These are phyloP conservation scores for Nicotiana sylvestris DNA, from an alignment of 257 asterid genomes.

Conservation along the genomic window DNA sequence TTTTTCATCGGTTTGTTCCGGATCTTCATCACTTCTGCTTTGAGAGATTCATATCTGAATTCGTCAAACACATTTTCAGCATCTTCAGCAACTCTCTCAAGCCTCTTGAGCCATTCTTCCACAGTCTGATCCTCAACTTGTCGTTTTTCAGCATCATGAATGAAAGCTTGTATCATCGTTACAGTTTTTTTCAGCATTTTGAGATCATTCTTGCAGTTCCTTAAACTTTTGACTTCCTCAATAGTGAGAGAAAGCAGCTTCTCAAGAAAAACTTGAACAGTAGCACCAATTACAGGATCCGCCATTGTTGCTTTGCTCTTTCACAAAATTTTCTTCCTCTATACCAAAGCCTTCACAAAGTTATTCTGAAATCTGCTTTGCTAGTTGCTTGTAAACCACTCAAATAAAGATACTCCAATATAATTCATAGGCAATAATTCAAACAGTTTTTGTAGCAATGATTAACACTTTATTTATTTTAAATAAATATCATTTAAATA, in stretches of 20 bases:
- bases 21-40: not conserved
- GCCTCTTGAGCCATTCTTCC: constrained; percentile 20
- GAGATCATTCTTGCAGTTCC: not conserved
- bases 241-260: not conserved
- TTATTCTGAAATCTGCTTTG: too few relatives aligned
- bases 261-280: not conserved
- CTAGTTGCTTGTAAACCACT: not conserved
- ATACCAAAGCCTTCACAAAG: too few relatives aligned
- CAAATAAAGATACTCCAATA: not conserved
- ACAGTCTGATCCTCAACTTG: not conserved
- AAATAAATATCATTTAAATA: too few relatives aligned
- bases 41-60: constrained; percentile 4
- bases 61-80: constrained; percentile 21
- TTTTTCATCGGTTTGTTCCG: not conserved
- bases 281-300: not conserved
- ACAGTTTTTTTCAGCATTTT: not conserved
- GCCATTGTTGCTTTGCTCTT: not conserved
- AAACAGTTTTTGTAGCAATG: too few relatives aligned
- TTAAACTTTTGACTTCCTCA: not conserved
- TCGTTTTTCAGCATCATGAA: constrained; percentile 13
- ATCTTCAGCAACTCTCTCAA: constrained; percentile 14
- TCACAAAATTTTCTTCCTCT: not conserved
- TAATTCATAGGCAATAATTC: not conserved
- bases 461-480: too few relatives aligned
- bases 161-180: not conserved